Conservation (phyloP, 2,329 filamentous ascomycete genomes). For the Teratosphaeria viscida region DNA sequence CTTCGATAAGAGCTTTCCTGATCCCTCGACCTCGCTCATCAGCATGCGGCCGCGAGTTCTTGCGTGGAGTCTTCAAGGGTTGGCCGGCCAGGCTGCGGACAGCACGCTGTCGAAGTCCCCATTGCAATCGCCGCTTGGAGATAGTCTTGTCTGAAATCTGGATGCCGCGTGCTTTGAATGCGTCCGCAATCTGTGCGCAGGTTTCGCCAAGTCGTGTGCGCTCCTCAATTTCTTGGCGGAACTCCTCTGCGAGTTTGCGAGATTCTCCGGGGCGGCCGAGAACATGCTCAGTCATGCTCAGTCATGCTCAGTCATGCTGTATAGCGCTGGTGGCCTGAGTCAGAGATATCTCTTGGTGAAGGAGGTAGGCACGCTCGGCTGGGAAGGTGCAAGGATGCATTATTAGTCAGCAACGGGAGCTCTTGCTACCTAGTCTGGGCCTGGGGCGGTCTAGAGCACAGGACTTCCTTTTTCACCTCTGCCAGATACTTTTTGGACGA, state of each 20-base stretch:
- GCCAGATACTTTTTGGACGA: background rate
- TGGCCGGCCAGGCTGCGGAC: background rate
- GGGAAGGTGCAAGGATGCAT: background rate
- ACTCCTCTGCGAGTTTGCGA: background rate
- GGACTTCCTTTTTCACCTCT: too few relatives aligned
- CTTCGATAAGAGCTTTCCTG: constrained; percentile 12
- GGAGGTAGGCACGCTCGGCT: background rate
- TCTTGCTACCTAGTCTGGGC: too few relatives aligned
- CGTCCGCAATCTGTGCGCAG: constrained; percentile 15
- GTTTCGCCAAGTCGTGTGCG: constrained; percentile 13
- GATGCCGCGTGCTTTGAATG: constrained; percentile 10
- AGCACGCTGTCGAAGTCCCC: constrained; percentile 15
- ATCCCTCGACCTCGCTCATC: constrained; percentile 2
- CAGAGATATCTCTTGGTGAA: background rate
- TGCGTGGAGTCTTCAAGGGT: background rate
- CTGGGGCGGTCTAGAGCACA: too few relatives aligned
- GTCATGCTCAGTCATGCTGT: background rate
- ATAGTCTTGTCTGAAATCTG: constrained; percentile 14
- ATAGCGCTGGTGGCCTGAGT: background rate
- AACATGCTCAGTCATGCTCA: background rate
- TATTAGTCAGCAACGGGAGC: too few relatives aligned
- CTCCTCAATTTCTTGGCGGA: constrained; percentile 1
- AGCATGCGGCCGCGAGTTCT: constrained; percentile 3
- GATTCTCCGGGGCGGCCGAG: background rate
- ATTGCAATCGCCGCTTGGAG: constrained; percentile 13